Evolutionary conservation across 129 eudicot species (phyloP).

Genomic region (Dittrichia graveolens): DNA sequence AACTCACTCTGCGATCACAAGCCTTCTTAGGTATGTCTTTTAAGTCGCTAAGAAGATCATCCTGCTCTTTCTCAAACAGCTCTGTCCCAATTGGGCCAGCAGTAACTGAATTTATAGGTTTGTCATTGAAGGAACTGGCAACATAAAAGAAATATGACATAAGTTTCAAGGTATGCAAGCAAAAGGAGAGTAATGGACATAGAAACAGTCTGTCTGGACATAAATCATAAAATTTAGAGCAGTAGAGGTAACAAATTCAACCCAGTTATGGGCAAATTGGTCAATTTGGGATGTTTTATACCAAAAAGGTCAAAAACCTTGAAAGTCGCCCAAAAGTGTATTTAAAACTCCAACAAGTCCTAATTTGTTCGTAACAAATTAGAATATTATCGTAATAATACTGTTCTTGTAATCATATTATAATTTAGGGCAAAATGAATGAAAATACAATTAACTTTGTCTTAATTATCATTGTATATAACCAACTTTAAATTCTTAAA

Average conservation of each 20-base stretch:
- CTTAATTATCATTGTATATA: no score
- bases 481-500: no score
- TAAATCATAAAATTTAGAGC: not conserved
- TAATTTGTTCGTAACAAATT: not conserved
- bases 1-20: slow-evolving; percentile 95
- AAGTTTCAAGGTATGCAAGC: slow-evolving; percentile 4
- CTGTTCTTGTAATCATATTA: not conserved
- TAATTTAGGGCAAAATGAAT: no score
- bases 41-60: slow-evolving; percentile 84
- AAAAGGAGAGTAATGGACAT: not conserved
- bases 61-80: slow-evolving; percentile 92
- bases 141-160: not conserved
- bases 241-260: not conserved
- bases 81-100: slow-evolving; percentile 89
- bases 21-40: slow-evolving; percentile 97
- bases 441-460: no score
- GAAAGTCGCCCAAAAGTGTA: no score
- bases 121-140: slow-evolving; percentile 87
- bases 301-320: not conserved
- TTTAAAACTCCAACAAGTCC: no score
- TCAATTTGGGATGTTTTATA: not conserved
- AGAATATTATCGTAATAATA: not conserved
- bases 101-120: slow-evolving; percentile 65
- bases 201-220: not conserved
- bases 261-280: not conserved